Percentiles rank a stretch among this genome's conserved stretches.
phyloP scores from a whole-genome alignment of 2,329 filamentous ascomycete species.

The Ceratocystis destructans region DNA sequence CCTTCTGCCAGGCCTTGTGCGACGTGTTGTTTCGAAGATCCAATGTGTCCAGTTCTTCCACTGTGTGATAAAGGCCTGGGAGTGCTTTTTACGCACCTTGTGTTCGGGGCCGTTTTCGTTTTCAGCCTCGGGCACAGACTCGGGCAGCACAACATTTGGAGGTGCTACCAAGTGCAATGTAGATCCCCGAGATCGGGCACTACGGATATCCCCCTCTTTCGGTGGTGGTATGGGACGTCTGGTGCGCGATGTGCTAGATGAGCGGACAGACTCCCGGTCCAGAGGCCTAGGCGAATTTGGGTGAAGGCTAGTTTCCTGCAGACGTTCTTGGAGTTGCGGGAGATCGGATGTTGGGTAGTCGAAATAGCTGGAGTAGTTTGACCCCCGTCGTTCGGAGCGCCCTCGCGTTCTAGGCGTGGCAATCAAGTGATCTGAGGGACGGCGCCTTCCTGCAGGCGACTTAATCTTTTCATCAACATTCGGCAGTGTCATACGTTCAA shows the following conservation, averaged over 20 bases:
- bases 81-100: conserved; percentile 43
- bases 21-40: conserved; percentile 45
- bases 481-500: conserved; percentile 65
- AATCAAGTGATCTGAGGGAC: conserved; percentile 31
- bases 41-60: conserved; percentile 54
- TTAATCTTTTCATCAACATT: conserved; percentile 63
- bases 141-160: conserved; percentile 34
- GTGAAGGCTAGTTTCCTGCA: conserved; percentile 27
- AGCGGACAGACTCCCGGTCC: conserved; percentile 65
- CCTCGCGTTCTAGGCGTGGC: conserved; percentile 55
- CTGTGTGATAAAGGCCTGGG: conserved; percentile 44
- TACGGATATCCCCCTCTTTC: conserved; percentile 60
- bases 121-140: conserved; percentile 22
- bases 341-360: conserved; percentile 60
- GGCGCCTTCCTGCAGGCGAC: conserved; percentile 20
- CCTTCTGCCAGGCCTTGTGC: conserved; percentile 37
- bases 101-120: conserved; percentile 24
- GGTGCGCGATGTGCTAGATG: conserved; percentile 61
- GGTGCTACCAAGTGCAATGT: conserved; percentile 74
- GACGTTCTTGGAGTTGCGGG: conserved; percentile 55
- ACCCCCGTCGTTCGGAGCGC: conserved; percentile 61
- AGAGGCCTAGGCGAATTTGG: conserved; percentile 50
- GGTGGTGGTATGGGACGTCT: conserved; percentile 68
- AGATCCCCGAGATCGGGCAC: conserved; percentile 63
- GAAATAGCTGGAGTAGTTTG: conserved; percentile 47